Conservation (phyloP, 306 rosid genomes). For the Fagus crenata region DNA sequence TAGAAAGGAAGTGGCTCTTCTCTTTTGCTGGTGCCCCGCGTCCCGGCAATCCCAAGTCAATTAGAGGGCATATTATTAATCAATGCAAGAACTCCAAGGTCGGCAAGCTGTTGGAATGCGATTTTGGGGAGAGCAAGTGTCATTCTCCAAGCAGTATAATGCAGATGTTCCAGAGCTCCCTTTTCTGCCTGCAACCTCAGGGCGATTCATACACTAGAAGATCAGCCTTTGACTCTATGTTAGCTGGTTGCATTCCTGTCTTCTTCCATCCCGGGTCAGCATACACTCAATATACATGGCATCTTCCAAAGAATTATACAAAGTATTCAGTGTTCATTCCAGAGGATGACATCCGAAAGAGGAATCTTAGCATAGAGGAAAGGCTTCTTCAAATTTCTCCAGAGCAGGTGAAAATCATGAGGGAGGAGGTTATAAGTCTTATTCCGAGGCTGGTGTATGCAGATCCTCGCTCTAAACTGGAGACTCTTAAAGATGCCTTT, state of each 20-base stretch:
- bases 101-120: conserved; percentile 86
- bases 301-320: conserved; percentile 84
- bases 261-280: conserved; percentile 99
- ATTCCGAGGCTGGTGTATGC: conserved; percentile 88
- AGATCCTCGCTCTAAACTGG: conserved; percentile 89
- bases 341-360: conserved; percentile 78
- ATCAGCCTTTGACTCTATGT: conserved; percentile 93
- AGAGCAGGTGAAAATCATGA: conserved; percentile 70
- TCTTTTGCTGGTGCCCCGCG: conserved; percentile 99
- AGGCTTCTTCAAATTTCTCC: conserved; percentile 71
- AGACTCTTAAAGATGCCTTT: conserved; percentile 81
- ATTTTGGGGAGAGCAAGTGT: conserved; percentile 97
- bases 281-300: conserved; percentile 94
- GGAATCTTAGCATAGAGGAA: conserved; percentile 72
- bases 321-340: conserved; percentile 92
- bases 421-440: conserved; percentile 86
- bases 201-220: conserved; percentile 95
- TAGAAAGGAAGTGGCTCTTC: conserved; percentile 75
- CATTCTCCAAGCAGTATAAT: conserved; percentile 95
- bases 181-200: conserved; percentile 97
- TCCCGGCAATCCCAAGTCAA: conserved; percentile 81
- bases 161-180: conserved; percentile 97
- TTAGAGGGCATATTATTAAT: conserved; percentile 82
- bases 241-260: conserved; percentile 97
- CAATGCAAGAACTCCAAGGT: conserved; percentile 70